Evolutionary conservation across 176 grass and related monocot species (phyloP).

Genomic region (Chrysopogon serrulatus): DNA sequence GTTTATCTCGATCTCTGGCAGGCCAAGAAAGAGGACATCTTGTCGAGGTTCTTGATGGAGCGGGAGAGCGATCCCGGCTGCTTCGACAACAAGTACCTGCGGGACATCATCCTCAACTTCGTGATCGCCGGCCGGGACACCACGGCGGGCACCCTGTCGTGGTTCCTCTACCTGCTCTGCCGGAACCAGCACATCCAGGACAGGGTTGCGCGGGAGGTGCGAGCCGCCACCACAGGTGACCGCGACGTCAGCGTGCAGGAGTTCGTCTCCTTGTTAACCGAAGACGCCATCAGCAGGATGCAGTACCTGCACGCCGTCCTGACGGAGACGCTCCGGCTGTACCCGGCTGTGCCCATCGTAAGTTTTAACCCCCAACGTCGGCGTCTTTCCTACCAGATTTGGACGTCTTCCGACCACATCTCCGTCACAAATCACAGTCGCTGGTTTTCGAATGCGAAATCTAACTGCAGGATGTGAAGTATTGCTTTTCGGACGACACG

Average conservation of each 20-base stretch:
- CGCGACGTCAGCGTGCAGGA: slow-evolving; percentile 16
- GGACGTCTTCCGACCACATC: too few species aligned
- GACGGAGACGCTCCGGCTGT: slow-evolving; percentile 69
- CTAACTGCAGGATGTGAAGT: slow-evolving; percentile 49
- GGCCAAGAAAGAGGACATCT: slow-evolving; percentile 64
- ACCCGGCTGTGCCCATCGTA: slow-evolving; percentile 69
- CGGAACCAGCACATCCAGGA: slow-evolving; percentile 43
- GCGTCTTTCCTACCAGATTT: too few species aligned
- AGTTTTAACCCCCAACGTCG: too few species aligned
- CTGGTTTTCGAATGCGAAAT: too few species aligned
- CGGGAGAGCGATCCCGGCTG: slow-evolving; percentile 25
- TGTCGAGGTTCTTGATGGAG: slow-evolving; percentile 65
- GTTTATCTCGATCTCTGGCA: background rate
- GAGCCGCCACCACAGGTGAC: slow-evolving; percentile 16
- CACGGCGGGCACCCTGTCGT: slow-evolving; percentile 56
- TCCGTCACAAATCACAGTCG: too few species aligned
- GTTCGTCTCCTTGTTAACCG: slow-evolving; percentile 30
- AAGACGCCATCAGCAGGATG: slow-evolving; percentile 51
- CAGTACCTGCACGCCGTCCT: slow-evolving; percentile 79
- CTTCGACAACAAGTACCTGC: slow-evolving; percentile 54
- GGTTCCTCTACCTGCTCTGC: slow-evolving; percentile 59
- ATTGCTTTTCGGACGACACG: slow-evolving; percentile 66
- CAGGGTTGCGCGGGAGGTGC: slow-evolving; percentile 41
- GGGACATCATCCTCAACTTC: slow-evolving; percentile 80
- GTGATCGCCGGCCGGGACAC: slow-evolving; percentile 78